Base-by-base conservation (phyloP, 1,139 yeast species). In the Debaryomyces nepalensis region DNA sequence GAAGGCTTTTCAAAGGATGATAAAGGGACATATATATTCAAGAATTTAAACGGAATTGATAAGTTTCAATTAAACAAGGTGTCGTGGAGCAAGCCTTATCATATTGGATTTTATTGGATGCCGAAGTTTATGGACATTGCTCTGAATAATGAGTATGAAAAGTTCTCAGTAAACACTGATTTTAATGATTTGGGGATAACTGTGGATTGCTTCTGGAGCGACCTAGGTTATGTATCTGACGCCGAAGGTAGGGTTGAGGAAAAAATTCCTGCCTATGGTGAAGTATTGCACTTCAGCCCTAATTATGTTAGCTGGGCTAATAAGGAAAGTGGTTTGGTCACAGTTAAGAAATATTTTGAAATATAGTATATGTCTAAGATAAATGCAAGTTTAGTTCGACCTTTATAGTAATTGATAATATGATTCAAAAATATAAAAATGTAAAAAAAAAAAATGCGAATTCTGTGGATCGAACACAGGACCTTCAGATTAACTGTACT, bases 131-230 rank as follows among this genome's bases (percentile, higher is more conserved):
- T 79, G 47, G 79, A 77, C 29, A 7, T 5, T 15, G 7, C n/a
- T 4, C 14, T 18, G 21, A 64, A 66, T 16, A 71, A 60, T 21
- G 67, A 58, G 34, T 68, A 63, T 35, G 57, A 60, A 4, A 66
- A 67, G 4, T 5, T 1, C 10, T 12, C 11, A 31, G 61, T 61
- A 11, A 48, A 40, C 4, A 24, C 26, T 15, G 21, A 32, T n/a
- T 26, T 38, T 5, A 63, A 61, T 42, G 59, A 61, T 26, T 61
- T 88, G 43, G 84, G 84, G 2, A 70, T 87, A 2, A 63, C 67
- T 7, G 72, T 87, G 4, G 69, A 76, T 20, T 88, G 96, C 57
- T 78, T 67, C 53, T 87, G 95, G 95, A 84, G 86, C 8, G 95
- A 87, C 50, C 76, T 78, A 54, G 61, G 59, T 5, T 34, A 40